Base-by-base conservation (phyloP, 176 grass and related monocot genomes). In the Musa beccarii region DNA sequence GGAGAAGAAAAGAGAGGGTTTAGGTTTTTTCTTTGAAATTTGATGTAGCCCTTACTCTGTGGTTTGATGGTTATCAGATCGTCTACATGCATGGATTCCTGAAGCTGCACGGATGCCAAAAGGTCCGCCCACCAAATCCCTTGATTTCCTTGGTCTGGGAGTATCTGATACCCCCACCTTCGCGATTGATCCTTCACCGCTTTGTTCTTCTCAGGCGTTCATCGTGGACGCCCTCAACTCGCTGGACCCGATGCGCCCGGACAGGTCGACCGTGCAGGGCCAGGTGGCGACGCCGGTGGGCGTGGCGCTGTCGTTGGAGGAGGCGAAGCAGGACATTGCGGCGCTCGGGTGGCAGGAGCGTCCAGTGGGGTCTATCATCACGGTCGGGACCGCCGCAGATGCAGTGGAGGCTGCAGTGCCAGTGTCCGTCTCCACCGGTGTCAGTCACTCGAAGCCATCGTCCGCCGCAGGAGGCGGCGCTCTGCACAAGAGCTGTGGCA, bases 11-110 rank as follows among this genome's bases (percentile, higher is more conserved):
- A 54, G 53, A 54, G 13, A 54, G 53, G 53, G 13, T 54, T 54
- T 54, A 11, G 13, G 53, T n/a, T n/a, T 7, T 22, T n/a, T 8
- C 17, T 59, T 61, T 61, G 17, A 17, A 15, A n/a, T 20, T n/a
- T 19, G 16, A n/a, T 51, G n/a, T 26, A 54, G 73, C 49, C 19
- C 5, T 73, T 73, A 4, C 52, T 1, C 62, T 52, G 52, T 2
- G 3, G 9, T 54, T 69, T 65, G 29, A 64, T 49, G 67, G 17
- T n/a, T 20, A 59, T 83, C 85, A 91, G 89, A 80, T 92, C 79
- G 50, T 92, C 75, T 79, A 51, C 84, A 84, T 89, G 84, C 90
- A 92, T 79, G 90, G 76, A n/a, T 89, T 92, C 81, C 2, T 24
- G 16, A 84, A 62, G 79, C 8, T 73, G 64, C 59, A 86, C 75